A percentile compares a stretch with the other conserved stretches of the same genome.
Evolutionary conservation across 2,329 filamentous ascomycete species (phyloP).

Genomic region (Hypomyces perniciosus): DNA sequence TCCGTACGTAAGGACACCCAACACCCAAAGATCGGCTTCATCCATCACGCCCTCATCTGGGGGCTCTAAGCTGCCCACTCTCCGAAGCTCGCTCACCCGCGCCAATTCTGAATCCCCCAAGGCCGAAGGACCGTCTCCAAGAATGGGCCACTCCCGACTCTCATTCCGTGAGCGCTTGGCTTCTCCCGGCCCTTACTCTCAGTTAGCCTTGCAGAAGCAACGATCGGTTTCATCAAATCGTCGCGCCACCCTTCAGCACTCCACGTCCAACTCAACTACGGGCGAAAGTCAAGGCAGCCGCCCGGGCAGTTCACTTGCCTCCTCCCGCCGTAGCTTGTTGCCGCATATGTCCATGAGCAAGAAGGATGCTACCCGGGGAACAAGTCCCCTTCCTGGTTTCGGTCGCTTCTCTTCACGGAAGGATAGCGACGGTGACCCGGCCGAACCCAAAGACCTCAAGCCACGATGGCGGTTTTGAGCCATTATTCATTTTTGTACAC

Average conservation of each 20-base stretch:
- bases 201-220: conserved; percentile 40
- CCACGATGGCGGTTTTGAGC: conserved; percentile 39
- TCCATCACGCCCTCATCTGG: conserved; percentile 37
- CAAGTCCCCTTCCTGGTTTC: conserved; percentile 42
- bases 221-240: conserved; percentile 38
- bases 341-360: conserved; percentile 38
- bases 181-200: conserved; percentile 43
- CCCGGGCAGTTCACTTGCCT: conserved; percentile 52
- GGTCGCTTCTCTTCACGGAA: conserved; percentile 40
- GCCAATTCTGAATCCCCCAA: conserved; percentile 43
- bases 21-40: conserved; percentile 36
- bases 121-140: conserved; percentile 39
- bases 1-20: conserved; percentile 45
- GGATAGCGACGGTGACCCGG: conserved; percentile 31
- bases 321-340: conserved; percentile 48
- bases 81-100: conserved; percentile 43
- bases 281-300: conserved; percentile 32
- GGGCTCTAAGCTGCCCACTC: conserved; percentile 41
- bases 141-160: conserved; percentile 38
- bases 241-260: conserved; percentile 49
- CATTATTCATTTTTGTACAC: not conserved
- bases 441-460: conserved; percentile 36
- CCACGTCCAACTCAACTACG: conserved; percentile 27
- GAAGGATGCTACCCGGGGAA: conserved; percentile 33
- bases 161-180: conserved; percentile 49